Evolutionary conservation across 2,329 filamentous ascomycete genomes (phyloP), one percentile per base, ranked within the genome.

Genomic region (Cladosporium sp.): DNA sequence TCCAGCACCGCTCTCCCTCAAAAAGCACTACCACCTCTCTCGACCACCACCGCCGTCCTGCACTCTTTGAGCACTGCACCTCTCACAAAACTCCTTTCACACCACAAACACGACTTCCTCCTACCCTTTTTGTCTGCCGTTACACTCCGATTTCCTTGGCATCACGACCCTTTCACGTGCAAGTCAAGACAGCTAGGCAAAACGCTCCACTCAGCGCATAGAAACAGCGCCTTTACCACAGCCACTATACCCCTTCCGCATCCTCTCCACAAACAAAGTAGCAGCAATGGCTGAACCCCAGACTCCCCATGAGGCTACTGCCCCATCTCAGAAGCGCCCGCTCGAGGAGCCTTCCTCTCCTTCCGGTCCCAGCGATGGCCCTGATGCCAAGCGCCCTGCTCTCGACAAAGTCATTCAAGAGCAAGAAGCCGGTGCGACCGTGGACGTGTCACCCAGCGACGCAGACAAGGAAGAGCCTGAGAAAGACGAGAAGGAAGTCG

Each of bases 331-430:
- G 66, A 98, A 98, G 81, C 90, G 93, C 65, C 93, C 93, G 54
- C 83, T 98, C 58, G 93, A 98, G 77, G 93, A 97, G 67, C 87
- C 92, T 9, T 97, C 93, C 15, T 98, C 93, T 8, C 93, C 93
- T 30, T 95, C 90, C 27, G 87, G 87, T 55, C 85, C 86, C 33
- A 89, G 82, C 67, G 93, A 97, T 63, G 91, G 96, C 68, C 93
- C 94, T 48, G 93, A 98, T 62, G 93, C 93, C 55, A 98, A 98
- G 76, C 88, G 93, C 60, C 93, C 89, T 42, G 93, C 93, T 33
- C 82, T 98, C 55, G 92, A 97, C 73, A 98, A 97, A 76, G 78
- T 90, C 60, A 78, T 86, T 61, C 89, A 86, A 69, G 84, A 81
- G 49, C 83, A 74, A 4, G 47, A 47, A 7, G 47, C 36, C 27